Base-by-base conservation (phyloP, 1,284 basidiomycete genomes). In the Quambalaria eucalypti region DNA sequence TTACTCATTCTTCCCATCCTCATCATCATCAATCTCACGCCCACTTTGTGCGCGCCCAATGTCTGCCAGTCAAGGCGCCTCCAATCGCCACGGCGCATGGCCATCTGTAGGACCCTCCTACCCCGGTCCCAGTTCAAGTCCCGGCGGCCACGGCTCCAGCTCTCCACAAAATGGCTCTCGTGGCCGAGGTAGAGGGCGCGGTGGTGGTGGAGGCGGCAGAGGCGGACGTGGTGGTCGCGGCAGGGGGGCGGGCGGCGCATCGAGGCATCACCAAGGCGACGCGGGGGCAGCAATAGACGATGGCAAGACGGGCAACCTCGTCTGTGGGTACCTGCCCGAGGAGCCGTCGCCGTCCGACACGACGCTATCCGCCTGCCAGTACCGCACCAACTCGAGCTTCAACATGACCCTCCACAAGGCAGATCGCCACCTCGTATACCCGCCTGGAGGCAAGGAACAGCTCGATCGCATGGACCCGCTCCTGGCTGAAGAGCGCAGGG, bases 351-450 rank as follows among this genome's bases (percentile, higher is more conserved):
- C 42, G 16, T 23, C 25, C 5, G 7, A 4, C 4, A 23, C 42
- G 12, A 33, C 9, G 8, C 31, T 8, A 16, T 44, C 28, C 14
- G 52, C 51, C 39, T 69, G 66, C 51, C 36, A 26, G n/a, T 69
- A 62, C 31, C 56, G 54, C 36, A 54, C 51, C 2, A 39, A 52
- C 25, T 65, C 65, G 5, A 49, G 58, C 4, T 49, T 67, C 8
- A 55, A 59, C 14, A 56, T 74, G 4, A 63, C 61, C 57, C 65
- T 74, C 1, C 71, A 74, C 58, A 66, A 65, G 38, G 70, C 70
- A 5, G 72, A 74, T 25, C 56, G 72, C 31, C 72, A 74, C 49
- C 52, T 74, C 3, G 48, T 74, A 39, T 71, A 65, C 31, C 72
- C 72, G 1, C 59, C 65, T 12, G 72, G 72, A 29, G 72, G 72